phyloP scores from a whole-genome alignment of 179 eudicot species.

The Spinacia oleracea region DNA sequence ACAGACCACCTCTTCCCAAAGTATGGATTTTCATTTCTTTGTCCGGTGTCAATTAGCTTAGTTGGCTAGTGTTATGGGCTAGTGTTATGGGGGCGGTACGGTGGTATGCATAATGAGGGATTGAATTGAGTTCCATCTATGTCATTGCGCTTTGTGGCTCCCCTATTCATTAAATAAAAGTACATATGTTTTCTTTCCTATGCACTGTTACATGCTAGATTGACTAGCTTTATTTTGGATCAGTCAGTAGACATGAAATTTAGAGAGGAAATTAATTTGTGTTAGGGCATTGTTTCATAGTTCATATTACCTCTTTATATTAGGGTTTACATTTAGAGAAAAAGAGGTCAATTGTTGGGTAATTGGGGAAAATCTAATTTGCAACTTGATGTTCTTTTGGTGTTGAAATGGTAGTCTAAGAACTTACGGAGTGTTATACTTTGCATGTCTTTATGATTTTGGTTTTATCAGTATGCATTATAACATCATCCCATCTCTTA shows the following conservation, averaged over 20 bases:
- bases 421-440: too few species aligned
- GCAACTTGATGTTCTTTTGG: neutral
- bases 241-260: neutral
- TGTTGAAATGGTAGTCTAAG: neutral
- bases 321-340: neutral
- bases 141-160: neutral
- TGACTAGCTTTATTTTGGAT: neutral
- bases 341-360: neutral
- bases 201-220: neutral
- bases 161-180: conserved; percentile 31
- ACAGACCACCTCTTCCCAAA: conserved; percentile 79
- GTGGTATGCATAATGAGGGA: too few species aligned
- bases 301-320: neutral
- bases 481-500: neutral
- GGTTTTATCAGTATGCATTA: neutral
- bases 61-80: too few species aligned
- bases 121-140: neutral
- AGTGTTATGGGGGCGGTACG: too few species aligned
- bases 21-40: conserved; percentile 34
- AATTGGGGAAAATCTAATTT: too few species aligned
- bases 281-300: neutral
- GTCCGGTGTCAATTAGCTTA: too few species aligned
- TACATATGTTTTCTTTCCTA: conserved; percentile 23
- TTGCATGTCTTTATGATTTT: neutral
- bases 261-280: neutral